phyloP scores from a whole-genome alignment of 768 basidiomycete species.

The Crassisporium funariophilum region DNA sequence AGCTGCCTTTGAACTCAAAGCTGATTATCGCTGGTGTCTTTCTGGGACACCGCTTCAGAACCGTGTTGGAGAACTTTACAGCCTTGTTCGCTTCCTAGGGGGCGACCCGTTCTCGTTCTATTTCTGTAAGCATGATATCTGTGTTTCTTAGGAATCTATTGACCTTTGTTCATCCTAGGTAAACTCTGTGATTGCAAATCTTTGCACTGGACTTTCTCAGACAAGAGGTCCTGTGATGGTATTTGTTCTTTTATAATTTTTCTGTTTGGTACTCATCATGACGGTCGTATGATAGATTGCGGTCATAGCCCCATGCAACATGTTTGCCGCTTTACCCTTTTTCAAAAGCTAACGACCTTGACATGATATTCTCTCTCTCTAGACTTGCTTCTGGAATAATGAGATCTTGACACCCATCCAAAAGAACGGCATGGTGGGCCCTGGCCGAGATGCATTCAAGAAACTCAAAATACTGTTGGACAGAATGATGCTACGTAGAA shows the following conservation, averaged over 20 bases:
- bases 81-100: constrained; percentile 89
- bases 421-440: constrained; percentile 80
- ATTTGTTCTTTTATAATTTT: constrained; percentile 18
- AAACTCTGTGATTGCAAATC: constrained; percentile 94
- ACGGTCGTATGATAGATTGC: constrained; percentile 53
- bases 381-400: constrained; percentile 97
- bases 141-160: not conserved
- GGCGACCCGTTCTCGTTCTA: constrained; percentile 91
- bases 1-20: constrained; percentile 88
- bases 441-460: constrained; percentile 84
- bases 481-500: constrained; percentile 93
- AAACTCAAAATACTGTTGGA: constrained; percentile 89
- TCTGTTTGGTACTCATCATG: not conserved
- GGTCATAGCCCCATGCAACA: constrained; percentile 87
- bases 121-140: constrained; percentile 70
- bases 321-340: constrained; percentile 26
- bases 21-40: constrained; percentile 89
- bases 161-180: constrained; percentile 43
- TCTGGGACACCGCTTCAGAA: constrained; percentile 97
- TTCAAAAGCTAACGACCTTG: constrained; percentile 1
- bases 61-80: constrained; percentile 98
- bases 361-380: constrained; percentile 6
- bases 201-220: constrained; percentile 89
- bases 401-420: constrained; percentile 97
- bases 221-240: constrained; percentile 87